Evolutionary conservation across 2,329 filamentous ascomycete genomes (phyloP).

Genomic region (Pestalotiopsis sp.): DNA sequence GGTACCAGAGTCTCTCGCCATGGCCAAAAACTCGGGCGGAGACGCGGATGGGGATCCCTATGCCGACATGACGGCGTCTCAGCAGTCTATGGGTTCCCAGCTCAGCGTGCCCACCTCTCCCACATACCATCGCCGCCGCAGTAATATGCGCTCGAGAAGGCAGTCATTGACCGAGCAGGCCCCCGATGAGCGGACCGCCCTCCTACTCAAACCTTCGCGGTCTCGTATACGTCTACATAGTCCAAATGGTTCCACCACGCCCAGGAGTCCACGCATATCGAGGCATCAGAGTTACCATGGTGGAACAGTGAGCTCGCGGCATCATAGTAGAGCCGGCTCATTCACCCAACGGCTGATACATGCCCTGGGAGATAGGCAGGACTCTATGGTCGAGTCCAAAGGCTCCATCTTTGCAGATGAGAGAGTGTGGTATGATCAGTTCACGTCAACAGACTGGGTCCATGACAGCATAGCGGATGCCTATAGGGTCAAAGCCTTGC

Average conservation of each 20-base stretch:
- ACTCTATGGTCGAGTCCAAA: conserved; percentile 65
- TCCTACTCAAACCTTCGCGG: conserved; percentile 38
- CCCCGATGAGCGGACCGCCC: conserved; percentile 46
- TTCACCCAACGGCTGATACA: conserved; percentile 63
- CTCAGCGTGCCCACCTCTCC: conserved; percentile 4
- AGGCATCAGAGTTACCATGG: conserved; percentile 48
- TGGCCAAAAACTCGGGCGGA: conserved; percentile 16
- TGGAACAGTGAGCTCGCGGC: conserved; percentile 32
- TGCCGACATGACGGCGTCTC: conserved; percentile 17
- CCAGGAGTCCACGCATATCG: conserved; percentile 25
- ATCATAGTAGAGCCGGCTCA: conserved; percentile 61
- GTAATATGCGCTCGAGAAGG: conserved; percentile 23
- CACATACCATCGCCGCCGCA: conserved; percentile 18
- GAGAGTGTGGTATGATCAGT: conserved; percentile 97
- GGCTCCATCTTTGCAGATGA: conserved; percentile 74
- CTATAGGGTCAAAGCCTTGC: conserved; percentile 81
- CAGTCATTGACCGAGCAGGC: conserved; percentile 24
- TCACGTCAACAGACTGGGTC: conserved; percentile 97
- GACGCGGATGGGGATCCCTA: conserved; percentile 16
- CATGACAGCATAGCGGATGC: conserved; percentile 96
- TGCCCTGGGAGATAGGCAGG: conserved; percentile 60
- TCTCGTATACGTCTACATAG: conserved; percentile 44
- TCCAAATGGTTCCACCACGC: conserved; percentile 21
- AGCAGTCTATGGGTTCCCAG: conserved; percentile 13
- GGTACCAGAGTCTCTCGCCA: not conserved